Base-by-base conservation (phyloP, 2,329 filamentous ascomycete genomes). In the Diaporthe ampelina region DNA sequence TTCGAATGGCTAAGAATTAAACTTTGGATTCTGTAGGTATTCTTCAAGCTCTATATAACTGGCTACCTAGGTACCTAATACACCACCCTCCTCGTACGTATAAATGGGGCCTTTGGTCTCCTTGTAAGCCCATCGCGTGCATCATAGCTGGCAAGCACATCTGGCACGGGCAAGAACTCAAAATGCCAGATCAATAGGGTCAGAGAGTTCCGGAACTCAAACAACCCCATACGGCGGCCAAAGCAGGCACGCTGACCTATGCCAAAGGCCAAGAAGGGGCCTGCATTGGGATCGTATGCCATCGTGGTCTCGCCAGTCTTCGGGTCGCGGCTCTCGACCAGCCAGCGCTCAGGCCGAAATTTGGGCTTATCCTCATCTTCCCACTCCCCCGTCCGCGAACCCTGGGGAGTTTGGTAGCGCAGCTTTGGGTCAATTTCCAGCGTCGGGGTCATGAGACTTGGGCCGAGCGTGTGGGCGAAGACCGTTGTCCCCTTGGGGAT, bases 181-280 rank as follows among this genome's bases (percentile, higher is more conserved):
- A 70, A 70, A 24, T 70, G 50, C 68, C 68, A 70, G 7, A 70
- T 57, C 54, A 70, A 19, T 17, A 70, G 21, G 15, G 68, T 58
- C n/a, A 58, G 50, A 15, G 52, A 45, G 35, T 37, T 70, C 2
- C 68, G 50, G 17, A 70, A 45, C 24, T 70, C 68, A 10, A 70
- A 45, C 15, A 57, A 19, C 4, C 50, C 68, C 52, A 70, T 32
- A 3, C 68, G 29, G 19, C 52, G 56, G 9, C 68, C 68, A 29
- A 57, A 70, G 17, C 68, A 70, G 3, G 29, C 50, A 15, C 68
- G 29, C 9, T 26, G 52, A 10, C 68, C 68, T n/a, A 58, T 19
- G 10, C 68, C 68, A 45, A 70, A 70, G 10, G 52, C 32, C 8
- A 58, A 26, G 11, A 57, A 45, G n/a, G 68, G 68, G 17, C 68